Conservation (phyloP, 129 eudicot species). For the Arctium lappa region DNA sequence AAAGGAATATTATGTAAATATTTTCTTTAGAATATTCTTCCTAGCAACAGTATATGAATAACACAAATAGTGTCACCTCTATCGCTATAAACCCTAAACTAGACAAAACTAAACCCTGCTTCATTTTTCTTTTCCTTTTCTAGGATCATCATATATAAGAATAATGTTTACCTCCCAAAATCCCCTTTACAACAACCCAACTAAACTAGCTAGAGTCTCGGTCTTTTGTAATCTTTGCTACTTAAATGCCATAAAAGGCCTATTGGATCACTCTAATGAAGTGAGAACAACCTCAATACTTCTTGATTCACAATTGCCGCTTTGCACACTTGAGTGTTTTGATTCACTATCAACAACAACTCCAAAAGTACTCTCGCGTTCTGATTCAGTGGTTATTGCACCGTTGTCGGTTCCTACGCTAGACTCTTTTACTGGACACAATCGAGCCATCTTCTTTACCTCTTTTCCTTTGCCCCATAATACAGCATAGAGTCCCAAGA, state of each 20-base stretch:
- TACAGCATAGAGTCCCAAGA: conserved; percentile 48
- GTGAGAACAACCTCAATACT: conserved; percentile 27
- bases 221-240: neutral
- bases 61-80: neutral
- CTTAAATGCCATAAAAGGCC: neutral
- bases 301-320: conserved; percentile 19
- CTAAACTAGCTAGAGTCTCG: neutral
- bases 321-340: conserved; percentile 24
- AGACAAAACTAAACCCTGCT: neutral
- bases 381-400: conserved; percentile 10
- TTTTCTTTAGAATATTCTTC: neutral
- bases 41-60: neutral
- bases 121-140: neutral
- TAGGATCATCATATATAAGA: neutral
- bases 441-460: conserved; percentile 34
- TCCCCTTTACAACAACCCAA: neutral
- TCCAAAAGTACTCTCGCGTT: conserved; percentile 4
- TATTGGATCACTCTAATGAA: neutral
- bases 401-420: conserved; percentile 3
- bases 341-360: conserved; percentile 19
- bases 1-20: too few species aligned
- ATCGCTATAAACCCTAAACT: neutral
- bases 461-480: conserved; percentile 67
- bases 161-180: neutral
- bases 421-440: conserved; percentile 28